Evolutionary conservation across 768 basidiomycete genomes (phyloP).

Genomic region (Mycena chlorophos): DNA sequence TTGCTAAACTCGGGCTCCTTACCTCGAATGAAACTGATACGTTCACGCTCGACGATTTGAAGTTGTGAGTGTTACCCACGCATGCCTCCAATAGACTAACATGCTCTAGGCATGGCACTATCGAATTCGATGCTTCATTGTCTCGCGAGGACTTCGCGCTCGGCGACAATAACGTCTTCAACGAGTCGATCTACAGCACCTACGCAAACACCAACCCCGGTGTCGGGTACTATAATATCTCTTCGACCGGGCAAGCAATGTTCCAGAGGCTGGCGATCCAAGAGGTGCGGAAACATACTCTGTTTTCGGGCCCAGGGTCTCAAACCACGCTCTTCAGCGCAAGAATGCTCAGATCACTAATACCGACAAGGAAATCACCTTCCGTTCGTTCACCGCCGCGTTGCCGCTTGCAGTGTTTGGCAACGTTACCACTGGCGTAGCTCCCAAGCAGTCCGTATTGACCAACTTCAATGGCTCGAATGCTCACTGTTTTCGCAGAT

Average conservation of each 20-base stretch:
- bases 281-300: slow-evolving; percentile 2
- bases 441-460: slow-evolving; percentile 14
- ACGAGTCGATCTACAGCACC: slow-evolving; percentile 20
- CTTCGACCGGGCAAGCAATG: slow-evolving; percentile 18
- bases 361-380: slow-evolving; percentile 19
- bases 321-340: slow-evolving; percentile 2
- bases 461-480: background rate
- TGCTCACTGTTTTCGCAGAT: slow-evolving; percentile 3
- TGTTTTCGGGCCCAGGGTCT: background rate
- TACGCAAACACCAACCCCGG: slow-evolving; percentile 22
- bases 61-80: slow-evolving; percentile 8
- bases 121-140: slow-evolving; percentile 22
- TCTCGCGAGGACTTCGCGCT: slow-evolving; percentile 20
- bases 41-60: slow-evolving; percentile 22
- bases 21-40: slow-evolving; percentile 21
- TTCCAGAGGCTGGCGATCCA: slow-evolving; percentile 14
- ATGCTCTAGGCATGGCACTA: slow-evolving; percentile 12
- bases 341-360: slow-evolving; percentile 19
- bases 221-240: slow-evolving; percentile 18
- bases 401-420: slow-evolving; percentile 19
- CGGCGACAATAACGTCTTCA: slow-evolving; percentile 20
- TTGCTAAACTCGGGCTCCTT: slow-evolving; percentile 19
- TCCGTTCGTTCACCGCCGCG: slow-evolving; percentile 15
- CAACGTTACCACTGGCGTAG: slow-evolving; percentile 18
- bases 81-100: background rate